phyloP scores from a whole-genome alignment of 1,139 yeast genomes.

The Kodamaea alishanica region DNA sequence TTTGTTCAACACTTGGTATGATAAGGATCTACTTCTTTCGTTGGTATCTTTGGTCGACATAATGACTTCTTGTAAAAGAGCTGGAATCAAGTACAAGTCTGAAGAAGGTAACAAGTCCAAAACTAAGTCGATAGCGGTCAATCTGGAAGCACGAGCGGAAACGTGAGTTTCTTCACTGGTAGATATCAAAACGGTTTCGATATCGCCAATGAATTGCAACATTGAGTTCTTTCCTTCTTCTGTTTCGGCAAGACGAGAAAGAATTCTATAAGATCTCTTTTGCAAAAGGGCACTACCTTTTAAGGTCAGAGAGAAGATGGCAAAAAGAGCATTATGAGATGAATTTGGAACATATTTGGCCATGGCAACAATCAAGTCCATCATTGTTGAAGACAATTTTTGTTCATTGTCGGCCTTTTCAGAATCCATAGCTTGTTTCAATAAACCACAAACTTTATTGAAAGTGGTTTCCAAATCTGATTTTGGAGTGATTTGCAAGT shows the following conservation, averaged over 20 bases:
- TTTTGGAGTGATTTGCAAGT: conserved; percentile 64
- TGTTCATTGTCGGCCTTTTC: conserved; percentile 31
- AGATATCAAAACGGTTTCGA: conserved; percentile 57
- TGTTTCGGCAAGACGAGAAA: conserved; percentile 65
- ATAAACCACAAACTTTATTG: conserved; percentile 76
- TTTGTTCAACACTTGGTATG: conserved; percentile 69
- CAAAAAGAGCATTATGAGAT: conserved; percentile 68
- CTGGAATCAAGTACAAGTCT: conserved; percentile 74
- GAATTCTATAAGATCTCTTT: conserved; percentile 83
- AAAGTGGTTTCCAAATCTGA: conserved; percentile 72
- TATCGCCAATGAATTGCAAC: conserved; percentile 48
- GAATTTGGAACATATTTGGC: conserved; percentile 72
- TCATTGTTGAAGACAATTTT: conserved; percentile 73
- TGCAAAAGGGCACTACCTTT: conserved; percentile 68
- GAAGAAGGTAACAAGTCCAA: conserved; percentile 57
- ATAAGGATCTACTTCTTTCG: conserved; percentile 82
- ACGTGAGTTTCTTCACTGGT: conserved; percentile 60
- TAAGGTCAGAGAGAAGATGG: conserved; percentile 67
- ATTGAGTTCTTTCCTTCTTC: conserved; percentile 60
- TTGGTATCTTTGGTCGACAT: conserved; percentile 90
- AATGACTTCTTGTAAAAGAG: conserved; percentile 80
- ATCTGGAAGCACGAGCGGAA: conserved; percentile 79
- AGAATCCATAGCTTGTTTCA: conserved; percentile 72
- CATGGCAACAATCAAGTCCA: conserved; percentile 88
- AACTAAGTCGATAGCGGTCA: conserved; percentile 61